These are phyloP conservation scores for Asterophora parasitica DNA, from an alignment of 768 basidiomycete species.

Conservation along the genomic window DNA sequence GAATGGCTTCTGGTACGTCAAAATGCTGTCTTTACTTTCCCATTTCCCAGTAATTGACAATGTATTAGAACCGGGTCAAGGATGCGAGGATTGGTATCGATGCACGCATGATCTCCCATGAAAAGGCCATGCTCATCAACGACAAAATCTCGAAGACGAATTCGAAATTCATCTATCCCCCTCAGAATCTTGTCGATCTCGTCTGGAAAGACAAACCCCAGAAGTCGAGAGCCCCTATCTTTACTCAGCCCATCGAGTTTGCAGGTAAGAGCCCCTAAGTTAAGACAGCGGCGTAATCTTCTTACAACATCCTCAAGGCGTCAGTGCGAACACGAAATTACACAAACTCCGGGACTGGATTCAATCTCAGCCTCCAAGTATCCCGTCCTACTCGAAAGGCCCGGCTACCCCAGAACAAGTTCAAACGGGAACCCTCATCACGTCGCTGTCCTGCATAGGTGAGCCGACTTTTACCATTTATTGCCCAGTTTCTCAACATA, in stretches of 20 bases:
- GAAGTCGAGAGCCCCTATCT: slow-evolving; percentile 61
- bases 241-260: slow-evolving; percentile 67
- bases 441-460: slow-evolving; percentile 71
- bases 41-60: not conserved
- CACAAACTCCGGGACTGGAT: slow-evolving; percentile 68
- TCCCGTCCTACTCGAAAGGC: slow-evolving; percentile 58
- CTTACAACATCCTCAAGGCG: slow-evolving; percentile 31
- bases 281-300: not conserved
- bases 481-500: not conserved
- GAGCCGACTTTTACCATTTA: slow-evolving; percentile 17
- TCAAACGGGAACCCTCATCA: slow-evolving; percentile 64
- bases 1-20: slow-evolving; percentile 62
- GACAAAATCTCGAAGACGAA: slow-evolving; percentile 45
- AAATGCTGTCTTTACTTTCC: not conserved
- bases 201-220: slow-evolving; percentile 75
- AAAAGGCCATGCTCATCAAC: slow-evolving; percentile 59
- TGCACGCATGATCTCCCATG: slow-evolving; percentile 76
- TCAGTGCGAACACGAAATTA: slow-evolving; percentile 69
- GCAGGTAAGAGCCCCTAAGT: slow-evolving; percentile 37
- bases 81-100: slow-evolving; percentile 72
- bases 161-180: slow-evolving; percentile 73
- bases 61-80: slow-evolving; percentile 31
- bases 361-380: slow-evolving; percentile 47
- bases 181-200: slow-evolving; percentile 80
- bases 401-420: slow-evolving; percentile 57